phyloP scores from a whole-genome alignment of 1,284 basidiomycete species.

The Bondarzewia mesenterica region DNA sequence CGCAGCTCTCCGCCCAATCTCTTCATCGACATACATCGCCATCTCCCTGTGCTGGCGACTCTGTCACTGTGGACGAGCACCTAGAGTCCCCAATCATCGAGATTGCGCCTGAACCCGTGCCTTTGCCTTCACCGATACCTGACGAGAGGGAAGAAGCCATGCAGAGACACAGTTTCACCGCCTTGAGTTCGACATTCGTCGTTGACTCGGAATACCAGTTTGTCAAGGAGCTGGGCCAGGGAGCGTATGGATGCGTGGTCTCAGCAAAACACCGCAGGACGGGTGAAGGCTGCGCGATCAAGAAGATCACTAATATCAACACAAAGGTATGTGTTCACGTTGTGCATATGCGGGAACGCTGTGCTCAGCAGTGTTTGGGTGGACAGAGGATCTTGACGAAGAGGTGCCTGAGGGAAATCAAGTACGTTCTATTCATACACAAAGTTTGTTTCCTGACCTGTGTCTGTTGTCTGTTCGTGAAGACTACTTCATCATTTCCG shows the following conservation, averaged over 20 bases:
- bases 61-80: background rate
- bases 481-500: constrained; percentile 92
- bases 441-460: constrained; percentile 2
- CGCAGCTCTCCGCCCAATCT: constrained; percentile 1
- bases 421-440: constrained; percentile 36
- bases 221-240: constrained; percentile 93
- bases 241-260: constrained; percentile 89
- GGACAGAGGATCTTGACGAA: constrained; percentile 93
- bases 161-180: constrained; percentile 69
- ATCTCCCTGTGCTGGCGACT: background rate
- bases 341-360: background rate
- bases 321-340: constrained; percentile 57
- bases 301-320: constrained; percentile 97
- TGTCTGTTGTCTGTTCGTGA: background rate
- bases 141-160: constrained; percentile 13
- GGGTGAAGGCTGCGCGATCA: constrained; percentile 89
- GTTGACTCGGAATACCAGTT: constrained; percentile 91
- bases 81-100: background rate
- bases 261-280: constrained; percentile 79
- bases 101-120: background rate
- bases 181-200: constrained; percentile 76
- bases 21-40: constrained; percentile 6
- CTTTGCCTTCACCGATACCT: background rate
- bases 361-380: constrained; percentile 4
- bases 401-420: constrained; percentile 89